Percentiles rank a stretch among this genome's conserved stretches.
Evolutionary conservation across 108 stramenopile species (phyloP).

Genomic region (Nitzschia sp.): DNA sequence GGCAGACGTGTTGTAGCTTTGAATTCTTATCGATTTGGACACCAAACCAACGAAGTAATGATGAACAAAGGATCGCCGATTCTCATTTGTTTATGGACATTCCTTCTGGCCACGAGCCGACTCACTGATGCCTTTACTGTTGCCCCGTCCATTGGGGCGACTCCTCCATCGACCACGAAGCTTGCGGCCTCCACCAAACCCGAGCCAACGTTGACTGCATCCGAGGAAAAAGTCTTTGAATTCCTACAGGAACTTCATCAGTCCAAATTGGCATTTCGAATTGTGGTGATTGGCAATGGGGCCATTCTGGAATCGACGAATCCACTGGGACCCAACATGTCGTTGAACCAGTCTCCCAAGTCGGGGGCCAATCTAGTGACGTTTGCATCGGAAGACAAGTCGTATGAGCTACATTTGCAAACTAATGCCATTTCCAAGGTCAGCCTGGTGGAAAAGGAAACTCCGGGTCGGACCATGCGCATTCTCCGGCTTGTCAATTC

Average conservation of each 20-base stretch:
- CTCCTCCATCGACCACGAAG: not conserved
- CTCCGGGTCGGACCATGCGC: slow-evolving; percentile 38
- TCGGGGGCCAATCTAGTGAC: slow-evolving; percentile 66
- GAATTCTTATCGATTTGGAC: too few species aligned
- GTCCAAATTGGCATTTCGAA: slow-evolving; percentile 58
- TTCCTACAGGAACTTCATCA: slow-evolving; percentile 54
- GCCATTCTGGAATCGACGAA: slow-evolving; percentile 85
- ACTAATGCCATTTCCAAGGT: slow-evolving; percentile 58
- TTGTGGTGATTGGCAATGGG: slow-evolving; percentile 83
- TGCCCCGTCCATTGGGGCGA: too few species aligned
- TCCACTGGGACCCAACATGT: slow-evolving; percentile 53
- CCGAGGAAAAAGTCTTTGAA: slow-evolving; percentile 43
- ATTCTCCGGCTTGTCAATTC: slow-evolving; percentile 57
- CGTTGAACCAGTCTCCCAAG: slow-evolving; percentile 59
- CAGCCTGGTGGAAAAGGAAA: slow-evolving; percentile 46
- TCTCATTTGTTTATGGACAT: too few species aligned
- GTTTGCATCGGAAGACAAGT: slow-evolving; percentile 70
- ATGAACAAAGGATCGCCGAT: too few species aligned
- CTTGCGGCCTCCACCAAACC: not conserved
- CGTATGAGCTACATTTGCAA: slow-evolving; percentile 84
- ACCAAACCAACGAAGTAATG: too few species aligned
- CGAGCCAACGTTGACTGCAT: not conserved
- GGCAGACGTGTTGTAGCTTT: too few species aligned
- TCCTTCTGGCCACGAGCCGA: too few species aligned
- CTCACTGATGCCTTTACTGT: too few species aligned